Evolutionary conservation across 208 protist genomes (phyloP), one percentile per base, ranked within the genome.

Genomic region (Crithidia bombi): DNA sequence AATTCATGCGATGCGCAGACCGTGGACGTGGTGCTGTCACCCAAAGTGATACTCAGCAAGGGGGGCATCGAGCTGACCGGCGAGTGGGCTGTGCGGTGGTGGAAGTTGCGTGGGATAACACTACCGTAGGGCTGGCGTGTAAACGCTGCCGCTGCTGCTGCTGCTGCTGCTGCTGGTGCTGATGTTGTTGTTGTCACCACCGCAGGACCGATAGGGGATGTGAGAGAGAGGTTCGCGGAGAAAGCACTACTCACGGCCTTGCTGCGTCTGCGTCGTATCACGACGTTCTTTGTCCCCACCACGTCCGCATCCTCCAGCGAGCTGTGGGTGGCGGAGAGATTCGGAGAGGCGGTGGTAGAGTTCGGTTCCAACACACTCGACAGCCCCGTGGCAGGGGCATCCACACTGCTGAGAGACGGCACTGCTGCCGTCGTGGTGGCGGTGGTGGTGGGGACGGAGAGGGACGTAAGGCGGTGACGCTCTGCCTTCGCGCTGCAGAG

Each of bases 41-140:
- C 33, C 1, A 21, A 35, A 5, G 54, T 44, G 11, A 28, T 5
- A 28, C 35, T 44, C 33, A 44, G 35, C 30, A 35, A 59, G 15
- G 35, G 12, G 15, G 54, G n/a, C 2, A n/a, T n/a, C n/a, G 54
- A 59, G 54, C 33, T 38, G 32, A 23, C 14, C 5, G 51, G 51
- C 25, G 51, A 39, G 54, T 44, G 54, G 28, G n/a, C 3, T 30
- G 54, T 21, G 54, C 44, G 54, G 54, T 59, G 54, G 17, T 59
- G 54, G 33, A 44, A 59, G 54, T 59, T 10, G 19, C 44, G 35
- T 4, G 54, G 54, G 7, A 44, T 32, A 2, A 59, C 26, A 5
- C 5, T n/a, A 35, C 14, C 7, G 6, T n/a, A 9, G 33, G 23
- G 12, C 33, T 5, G 35, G 23, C 54, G 15, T 7, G 54, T 3